Evolutionary conservation across 2,329 filamentous ascomycete genomes (phyloP), one percentile per base, ranked within the genome.

Genomic region (Pseudogymnoascus pannorum): DNA sequence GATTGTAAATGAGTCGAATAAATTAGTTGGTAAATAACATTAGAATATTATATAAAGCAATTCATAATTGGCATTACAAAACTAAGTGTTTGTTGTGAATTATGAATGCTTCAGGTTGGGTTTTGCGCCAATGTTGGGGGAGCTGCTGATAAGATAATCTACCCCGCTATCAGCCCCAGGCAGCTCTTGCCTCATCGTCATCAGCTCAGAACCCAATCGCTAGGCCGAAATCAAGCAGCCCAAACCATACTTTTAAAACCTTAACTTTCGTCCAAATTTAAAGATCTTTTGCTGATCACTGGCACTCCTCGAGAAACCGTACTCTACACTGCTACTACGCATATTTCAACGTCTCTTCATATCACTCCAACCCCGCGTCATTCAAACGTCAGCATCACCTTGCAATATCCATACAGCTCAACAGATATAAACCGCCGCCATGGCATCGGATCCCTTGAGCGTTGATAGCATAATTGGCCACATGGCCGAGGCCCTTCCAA

Each of bases 401-500:
- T 35, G 35, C 20, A 20, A 38, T 22, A 54, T 42, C 14, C 26
- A 22, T 18, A 40, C 20, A 18, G 40, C 38, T 31, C 11, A 22
- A 62, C 22, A 57, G 38, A 51, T 29, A 51, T 51, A 29, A 48
- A 8, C 44, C 44, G 44, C 40, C 65, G 66, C 36, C 8, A 72
- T 72, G 70, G 62, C 66, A 42, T 63, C 62, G 26, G 67, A 77
- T 60, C 76, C 78, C 5, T 73, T 80, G 57, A 74, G 72, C 63
- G 70, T 76, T 36, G 73, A 76, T 63, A 75, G 76, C 65, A 72
- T 87, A 64, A 73, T 86, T 31, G 75, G 77, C 68, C 74, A 75
- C 67, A 87, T 87, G 83, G 79, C 81, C 62, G 79, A 84, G 48
- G 83, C 83, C 29, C 72, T 87, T 60, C 82, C 85, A 8, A 81